Percentiles rank a stretch among this genome's conserved stretches.
Conservation (phyloP, 2,329 filamentous ascomycete genomes). For the Scytalidium sp. region DNA sequence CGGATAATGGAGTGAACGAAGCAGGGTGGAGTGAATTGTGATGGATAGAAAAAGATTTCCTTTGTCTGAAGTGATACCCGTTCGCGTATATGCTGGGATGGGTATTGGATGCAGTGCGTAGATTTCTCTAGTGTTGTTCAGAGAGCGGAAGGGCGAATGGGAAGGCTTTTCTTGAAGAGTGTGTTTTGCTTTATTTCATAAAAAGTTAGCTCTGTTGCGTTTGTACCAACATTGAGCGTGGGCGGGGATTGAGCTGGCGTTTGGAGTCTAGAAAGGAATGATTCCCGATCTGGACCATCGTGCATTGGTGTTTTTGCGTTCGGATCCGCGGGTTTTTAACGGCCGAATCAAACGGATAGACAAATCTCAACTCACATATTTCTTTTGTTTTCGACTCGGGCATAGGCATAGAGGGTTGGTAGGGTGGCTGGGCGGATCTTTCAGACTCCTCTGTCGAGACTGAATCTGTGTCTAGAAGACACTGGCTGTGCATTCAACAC, state of each 20-base stretch:
- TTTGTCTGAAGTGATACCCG: constrained; percentile 28
- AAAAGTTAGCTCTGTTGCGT: constrained; percentile 21
- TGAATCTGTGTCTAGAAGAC: background rate
- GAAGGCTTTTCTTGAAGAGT: background rate
- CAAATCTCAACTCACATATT: constrained; percentile 23
- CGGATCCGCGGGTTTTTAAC: background rate
- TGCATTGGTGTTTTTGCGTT: constrained; percentile 3
- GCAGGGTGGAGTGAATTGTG: background rate
- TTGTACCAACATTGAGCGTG: constrained; percentile 26
- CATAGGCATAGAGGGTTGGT: background rate
- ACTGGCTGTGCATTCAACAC: background rate
- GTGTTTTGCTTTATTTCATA: constrained; percentile 7
- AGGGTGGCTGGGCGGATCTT: no score
- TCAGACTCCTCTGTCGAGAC: background rate
- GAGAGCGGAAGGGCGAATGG: background rate
- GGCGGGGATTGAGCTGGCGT: constrained; percentile 11
- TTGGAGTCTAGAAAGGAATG: constrained; percentile 3
- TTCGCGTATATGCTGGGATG: constrained; percentile 22
- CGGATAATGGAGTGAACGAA: no score
- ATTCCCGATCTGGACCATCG: background rate
- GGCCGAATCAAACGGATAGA: constrained; percentile 11
- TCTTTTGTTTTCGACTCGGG: background rate
- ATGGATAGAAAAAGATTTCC: constrained; percentile 9
- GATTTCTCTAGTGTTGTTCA: constrained; percentile 9
- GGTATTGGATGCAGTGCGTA: constrained; percentile 17